Evolutionary conservation across 495 filamentous ascomycete species (phyloP).

Genomic region (Poronia punctata): DNA sequence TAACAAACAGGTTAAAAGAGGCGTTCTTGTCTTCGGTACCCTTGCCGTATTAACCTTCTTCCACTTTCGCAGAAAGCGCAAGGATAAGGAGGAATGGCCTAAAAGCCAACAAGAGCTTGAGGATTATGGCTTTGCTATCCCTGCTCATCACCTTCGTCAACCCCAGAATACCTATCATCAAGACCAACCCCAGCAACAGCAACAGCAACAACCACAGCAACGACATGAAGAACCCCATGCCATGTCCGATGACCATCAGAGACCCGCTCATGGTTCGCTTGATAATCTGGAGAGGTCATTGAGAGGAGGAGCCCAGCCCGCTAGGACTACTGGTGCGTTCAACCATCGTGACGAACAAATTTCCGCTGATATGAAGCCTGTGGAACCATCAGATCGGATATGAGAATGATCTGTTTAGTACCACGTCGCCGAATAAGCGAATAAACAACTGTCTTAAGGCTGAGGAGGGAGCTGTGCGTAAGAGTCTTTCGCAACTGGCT

Average conservation of each 20-base stretch:
- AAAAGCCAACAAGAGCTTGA: conserved; percentile 26
- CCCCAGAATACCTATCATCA: conserved; percentile 15
- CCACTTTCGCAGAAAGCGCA: conserved; percentile 17
- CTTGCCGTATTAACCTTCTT: conserved; percentile 12
- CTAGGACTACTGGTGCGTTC: conserved; percentile 21
- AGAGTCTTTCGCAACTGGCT: too few relatives aligned
- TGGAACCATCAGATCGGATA: conserved; percentile 20
- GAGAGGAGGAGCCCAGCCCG: conserved; percentile 9
- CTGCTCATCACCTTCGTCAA: conserved; percentile 5
- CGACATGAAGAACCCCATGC: too few relatives aligned
- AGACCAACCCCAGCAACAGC: background rate
- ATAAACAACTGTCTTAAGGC: too few relatives aligned
- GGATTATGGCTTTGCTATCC: conserved; percentile 20
- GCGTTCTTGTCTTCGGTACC: conserved; percentile 13
- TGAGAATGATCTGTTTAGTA: background rate
- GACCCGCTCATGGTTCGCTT: conserved; percentile 12
- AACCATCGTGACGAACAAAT: conserved; percentile 13
- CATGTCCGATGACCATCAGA: conserved; percentile 6
- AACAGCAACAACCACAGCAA: conserved; percentile 1
- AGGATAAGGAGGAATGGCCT: conserved; percentile 20
- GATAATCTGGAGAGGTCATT: conserved; percentile 17
- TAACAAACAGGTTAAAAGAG: conserved; percentile 9
- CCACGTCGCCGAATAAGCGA: too few relatives aligned
- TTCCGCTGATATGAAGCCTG: conserved; percentile 22
- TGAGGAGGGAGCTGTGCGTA: too few relatives aligned